A percentile compares a stretch with the other conserved stretches of the same genome.
phyloP scores from a whole-genome alignment of 2,329 filamentous ascomycete genomes.

The Leptographium wingfieldii region DNA sequence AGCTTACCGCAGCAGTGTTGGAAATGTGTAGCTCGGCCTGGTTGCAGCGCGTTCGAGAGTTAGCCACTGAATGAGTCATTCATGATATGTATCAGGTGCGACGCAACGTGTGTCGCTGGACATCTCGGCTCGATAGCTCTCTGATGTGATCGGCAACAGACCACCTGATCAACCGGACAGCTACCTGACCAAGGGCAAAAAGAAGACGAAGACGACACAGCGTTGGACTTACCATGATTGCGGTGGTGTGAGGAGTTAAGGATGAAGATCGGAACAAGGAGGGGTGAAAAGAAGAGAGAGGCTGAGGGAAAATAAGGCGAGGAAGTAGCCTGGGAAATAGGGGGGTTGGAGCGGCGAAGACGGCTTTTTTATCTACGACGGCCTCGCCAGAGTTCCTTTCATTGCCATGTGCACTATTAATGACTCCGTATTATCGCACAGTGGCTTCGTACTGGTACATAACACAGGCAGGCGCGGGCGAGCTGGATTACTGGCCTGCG shows the following conservation, averaged over 20 bases:
- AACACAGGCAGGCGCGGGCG: background rate
- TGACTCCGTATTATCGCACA: background rate
- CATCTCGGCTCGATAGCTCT: background rate
- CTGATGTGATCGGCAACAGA: background rate
- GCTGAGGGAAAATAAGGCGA: background rate
- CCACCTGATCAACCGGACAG: background rate
- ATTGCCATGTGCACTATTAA: background rate
- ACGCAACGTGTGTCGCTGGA: background rate
- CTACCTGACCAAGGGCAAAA: too few relatives aligned
- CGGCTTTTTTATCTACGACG: slow-evolving; percentile 8
- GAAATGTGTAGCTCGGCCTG: slow-evolving; percentile 1
- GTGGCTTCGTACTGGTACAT: background rate
- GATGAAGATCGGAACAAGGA: background rate
- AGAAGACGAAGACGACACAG: background rate
- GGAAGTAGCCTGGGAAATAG: background rate
- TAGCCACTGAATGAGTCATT: background rate
- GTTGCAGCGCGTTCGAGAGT: background rate
- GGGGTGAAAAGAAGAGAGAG: background rate
- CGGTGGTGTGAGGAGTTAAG: slow-evolving; percentile 1
- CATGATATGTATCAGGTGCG: background rate
- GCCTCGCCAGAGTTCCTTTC: background rate
- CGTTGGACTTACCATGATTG: slow-evolving; percentile 10
- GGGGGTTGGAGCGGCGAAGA: slow-evolving; percentile 5
- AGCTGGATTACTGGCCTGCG: background rate
- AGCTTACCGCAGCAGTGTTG: slow-evolving; percentile 8